phyloP scores from a whole-genome alignment of 495 filamentous ascomycete species.

The Penicillium coffeae region DNA sequence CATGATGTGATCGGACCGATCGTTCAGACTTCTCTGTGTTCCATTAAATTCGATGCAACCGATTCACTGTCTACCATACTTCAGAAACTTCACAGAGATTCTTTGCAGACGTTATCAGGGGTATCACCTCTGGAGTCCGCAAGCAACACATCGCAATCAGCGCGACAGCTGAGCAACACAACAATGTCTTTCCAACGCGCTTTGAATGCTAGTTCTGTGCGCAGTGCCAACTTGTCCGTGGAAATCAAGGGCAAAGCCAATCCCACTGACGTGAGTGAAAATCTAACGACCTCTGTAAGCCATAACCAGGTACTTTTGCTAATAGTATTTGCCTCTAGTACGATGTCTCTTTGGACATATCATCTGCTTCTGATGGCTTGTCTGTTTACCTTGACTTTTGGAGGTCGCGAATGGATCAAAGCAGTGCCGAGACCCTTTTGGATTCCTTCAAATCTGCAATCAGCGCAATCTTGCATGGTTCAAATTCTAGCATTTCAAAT shows the following conservation, averaged over 20 bases:
- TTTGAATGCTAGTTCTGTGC: not conserved
- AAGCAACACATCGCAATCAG: not conserved
- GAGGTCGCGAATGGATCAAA: not conserved
- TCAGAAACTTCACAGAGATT: not conserved
- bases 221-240: not conserved
- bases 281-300: not conserved
- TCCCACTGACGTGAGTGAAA: not conserved
- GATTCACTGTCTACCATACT: not conserved
- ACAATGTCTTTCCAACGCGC: not conserved
- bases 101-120: not conserved
- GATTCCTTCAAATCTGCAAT: not conserved
- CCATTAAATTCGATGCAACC: not conserved
- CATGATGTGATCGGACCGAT: not conserved
- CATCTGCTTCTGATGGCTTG: not conserved
- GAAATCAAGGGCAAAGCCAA: not conserved
- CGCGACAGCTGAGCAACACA: not conserved
- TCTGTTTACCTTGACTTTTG: not conserved
- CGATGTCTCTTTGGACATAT: not conserved
- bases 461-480: not conserved
- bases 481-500: not conserved
- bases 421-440: not conserved
- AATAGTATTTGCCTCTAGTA: not conserved
- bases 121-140: not conserved
- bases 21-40: not conserved
- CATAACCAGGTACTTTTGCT: not conserved